Conservation (phyloP, 2,329 filamentous ascomycete genomes). For the Aspergillus sp. region DNA sequence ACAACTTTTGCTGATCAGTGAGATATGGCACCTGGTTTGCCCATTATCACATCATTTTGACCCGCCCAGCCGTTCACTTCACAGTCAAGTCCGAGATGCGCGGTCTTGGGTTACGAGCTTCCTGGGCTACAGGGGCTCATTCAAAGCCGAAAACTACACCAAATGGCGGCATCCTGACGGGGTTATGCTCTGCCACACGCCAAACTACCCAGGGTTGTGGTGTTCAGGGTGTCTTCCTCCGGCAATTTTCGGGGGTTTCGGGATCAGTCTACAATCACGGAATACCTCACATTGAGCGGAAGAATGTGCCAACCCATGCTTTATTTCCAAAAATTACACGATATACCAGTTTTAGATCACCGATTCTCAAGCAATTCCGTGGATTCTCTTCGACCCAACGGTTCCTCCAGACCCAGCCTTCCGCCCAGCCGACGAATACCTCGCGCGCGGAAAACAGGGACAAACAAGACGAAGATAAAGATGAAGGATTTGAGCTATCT, state of each 20-base stretch:
- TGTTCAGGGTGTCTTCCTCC: conserved; percentile 14
- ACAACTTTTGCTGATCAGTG: conserved; percentile 13
- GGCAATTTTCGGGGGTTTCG: conserved; percentile 26
- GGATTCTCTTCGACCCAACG: conserved; percentile 27
- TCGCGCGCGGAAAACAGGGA: conserved; percentile 31
- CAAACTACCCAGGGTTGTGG: background rate
- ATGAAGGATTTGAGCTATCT: conserved; percentile 66
- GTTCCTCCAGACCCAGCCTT: conserved; percentile 27
- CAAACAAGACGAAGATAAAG: conserved; percentile 54
- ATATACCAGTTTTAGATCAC: background rate
- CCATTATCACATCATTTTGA: conserved; percentile 27
- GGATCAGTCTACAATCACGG: conserved; percentile 21
- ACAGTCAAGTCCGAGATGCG: conserved; percentile 38
- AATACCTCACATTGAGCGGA: conserved; percentile 17
- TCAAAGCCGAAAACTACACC: conserved; percentile 25
- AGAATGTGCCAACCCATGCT: conserved; percentile 14
- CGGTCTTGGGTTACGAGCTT: conserved; percentile 40
- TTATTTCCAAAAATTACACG: conserved; percentile 16
- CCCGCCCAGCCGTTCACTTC: conserved; percentile 20
- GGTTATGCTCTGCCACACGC: conserved; percentile 18
- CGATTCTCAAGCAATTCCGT: conserved; percentile 15
- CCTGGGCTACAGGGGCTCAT: conserved; percentile 33
- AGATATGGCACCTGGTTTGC: conserved; percentile 34
- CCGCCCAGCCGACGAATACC: conserved; percentile 16
- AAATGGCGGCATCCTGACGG: conserved; percentile 17